A percentile compares a stretch with the other conserved stretches of the same genome.
Conservation (phyloP, 495 filamentous ascomycete genomes). For the Penicillium herquei region DNA sequence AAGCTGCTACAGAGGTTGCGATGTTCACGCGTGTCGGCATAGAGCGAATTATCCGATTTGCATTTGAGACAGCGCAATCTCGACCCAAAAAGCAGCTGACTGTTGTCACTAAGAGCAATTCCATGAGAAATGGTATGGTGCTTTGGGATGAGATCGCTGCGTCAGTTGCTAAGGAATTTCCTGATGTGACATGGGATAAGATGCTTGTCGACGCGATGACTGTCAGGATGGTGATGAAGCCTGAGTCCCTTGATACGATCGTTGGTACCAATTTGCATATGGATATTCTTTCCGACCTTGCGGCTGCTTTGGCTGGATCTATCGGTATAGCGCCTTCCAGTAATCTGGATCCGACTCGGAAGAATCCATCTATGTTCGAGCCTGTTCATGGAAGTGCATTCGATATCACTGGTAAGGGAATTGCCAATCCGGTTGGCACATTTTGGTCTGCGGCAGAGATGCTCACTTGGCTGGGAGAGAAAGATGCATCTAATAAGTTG, state of each 20-base stretch:
- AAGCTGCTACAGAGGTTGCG: constrained; percentile 46
- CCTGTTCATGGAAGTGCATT: constrained; percentile 61
- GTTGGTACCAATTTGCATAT: constrained; percentile 53
- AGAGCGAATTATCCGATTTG: constrained; percentile 50
- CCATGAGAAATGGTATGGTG: constrained; percentile 50
- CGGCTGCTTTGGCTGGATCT: constrained; percentile 46
- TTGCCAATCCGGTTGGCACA: constrained; percentile 64
- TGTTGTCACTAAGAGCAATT: constrained; percentile 53
- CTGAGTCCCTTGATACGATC: constrained; percentile 47
- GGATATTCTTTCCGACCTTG: constrained; percentile 52
- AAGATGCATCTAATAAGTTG: constrained; percentile 47
- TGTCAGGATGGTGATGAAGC: constrained; percentile 47
- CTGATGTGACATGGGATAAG: constrained; percentile 48
- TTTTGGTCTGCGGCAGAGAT: constrained; percentile 66
- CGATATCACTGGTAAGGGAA: constrained; percentile 64
- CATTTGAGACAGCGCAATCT: constrained; percentile 42
- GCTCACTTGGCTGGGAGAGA: constrained; percentile 59
- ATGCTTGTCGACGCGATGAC: constrained; percentile 57
- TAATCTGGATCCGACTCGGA: constrained; percentile 57
- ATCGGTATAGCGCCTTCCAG: constrained; percentile 53
- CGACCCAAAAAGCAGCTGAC: constrained; percentile 43
- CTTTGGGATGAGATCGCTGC: constrained; percentile 48
- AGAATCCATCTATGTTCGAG: constrained; percentile 59
- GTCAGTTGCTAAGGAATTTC: constrained; percentile 40
- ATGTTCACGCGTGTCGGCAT: constrained; percentile 48